Base-by-base conservation (phyloP, 164 flowering plant species). In the Aristolochia contorta region DNA sequence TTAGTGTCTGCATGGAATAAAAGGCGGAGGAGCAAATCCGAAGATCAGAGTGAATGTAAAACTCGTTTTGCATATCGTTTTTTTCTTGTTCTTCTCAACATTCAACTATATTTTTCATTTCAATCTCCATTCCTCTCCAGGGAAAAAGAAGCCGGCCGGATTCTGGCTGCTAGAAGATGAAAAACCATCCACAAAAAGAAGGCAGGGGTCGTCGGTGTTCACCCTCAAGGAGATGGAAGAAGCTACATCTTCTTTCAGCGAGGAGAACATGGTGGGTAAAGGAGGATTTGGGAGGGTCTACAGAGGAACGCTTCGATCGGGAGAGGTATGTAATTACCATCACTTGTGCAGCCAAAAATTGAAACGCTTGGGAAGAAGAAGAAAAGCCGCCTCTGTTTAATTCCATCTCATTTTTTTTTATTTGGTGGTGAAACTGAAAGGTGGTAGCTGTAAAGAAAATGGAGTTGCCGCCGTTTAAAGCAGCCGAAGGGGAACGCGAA, bases 221-320 rank as follows among this genome's bases (percentile, higher is more conserved):
- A 93, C 93, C 1, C 80, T 88, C 62, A 90, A 78, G 73, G 97
- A 93, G 71, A 93, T 93, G 99, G 95, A 93, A 58, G 95, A 81
- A 67, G 99, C 99, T 25, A 88, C 99, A 19, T 57, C 62, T 57
- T 81, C 80, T n/a, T 93, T 90, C 71, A 76, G 81, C 19, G 97
- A 93, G 10, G 81, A 74, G 12, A 88, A 90, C 64, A 57, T 90
- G 60, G 75, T 93, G 0, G 99, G 99, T 0, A 90, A 90, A 73
- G 99, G 96, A 59, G 99, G 99, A 30, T 93, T 93, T 60, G 99
- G 97, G 19, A 74, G 81, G 56, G 99, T 93, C 21, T 94, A 91
- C 69, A 82, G 64, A 70, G 99, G 97, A 53, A 76, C 68, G 65
- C 81, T 94, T 59, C 77, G 78, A 54, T 82, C 97, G 37, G 97